Conservation (phyloP, 2,329 filamentous ascomycete species). For the Nigrospora osmanthi region DNA sequence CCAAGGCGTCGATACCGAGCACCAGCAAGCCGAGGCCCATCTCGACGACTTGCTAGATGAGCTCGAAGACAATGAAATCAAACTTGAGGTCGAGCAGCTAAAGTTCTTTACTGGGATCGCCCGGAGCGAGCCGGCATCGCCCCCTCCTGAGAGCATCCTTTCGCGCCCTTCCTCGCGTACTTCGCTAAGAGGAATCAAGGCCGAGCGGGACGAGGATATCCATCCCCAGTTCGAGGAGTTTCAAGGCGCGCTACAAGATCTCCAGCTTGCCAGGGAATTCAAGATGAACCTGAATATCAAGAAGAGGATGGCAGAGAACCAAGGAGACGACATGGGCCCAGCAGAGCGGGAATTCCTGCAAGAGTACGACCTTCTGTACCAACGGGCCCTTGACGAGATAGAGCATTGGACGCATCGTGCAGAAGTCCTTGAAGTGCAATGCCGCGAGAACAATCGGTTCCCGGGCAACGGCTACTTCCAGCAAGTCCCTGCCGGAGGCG, state of each 20-base stretch:
- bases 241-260: slow-evolving; percentile 32
- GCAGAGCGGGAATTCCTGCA: slow-evolving; percentile 36
- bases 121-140: slow-evolving; percentile 2
- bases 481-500: background rate
- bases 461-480: slow-evolving; percentile 29
- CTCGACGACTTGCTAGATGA: slow-evolving; percentile 18
- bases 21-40: slow-evolving; percentile 16
- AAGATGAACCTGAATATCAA: slow-evolving; percentile 32
- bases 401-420: slow-evolving; percentile 24
- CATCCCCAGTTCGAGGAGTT: slow-evolving; percentile 40
- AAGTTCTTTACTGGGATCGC: slow-evolving; percentile 15
- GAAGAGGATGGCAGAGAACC: slow-evolving; percentile 17
- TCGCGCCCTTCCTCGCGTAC: slow-evolving; percentile 10
- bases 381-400: slow-evolving; percentile 23
- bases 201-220: slow-evolving; percentile 26
- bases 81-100: slow-evolving; percentile 13
- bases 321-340: slow-evolving; percentile 10
- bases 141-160: slow-evolving; percentile 7
- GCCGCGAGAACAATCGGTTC: slow-evolving; percentile 32
- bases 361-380: slow-evolving; percentile 30
- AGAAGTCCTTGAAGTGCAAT: slow-evolving; percentile 26
- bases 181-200: slow-evolving; percentile 19
- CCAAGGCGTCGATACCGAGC: slow-evolving; percentile 10
- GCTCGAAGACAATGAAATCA: slow-evolving; percentile 13
- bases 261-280: slow-evolving; percentile 40